These are phyloP conservation scores for Tolypocladium nubicola DNA, from an alignment of 2,329 filamentous ascomycete genomes.

Conservation along the genomic window DNA sequence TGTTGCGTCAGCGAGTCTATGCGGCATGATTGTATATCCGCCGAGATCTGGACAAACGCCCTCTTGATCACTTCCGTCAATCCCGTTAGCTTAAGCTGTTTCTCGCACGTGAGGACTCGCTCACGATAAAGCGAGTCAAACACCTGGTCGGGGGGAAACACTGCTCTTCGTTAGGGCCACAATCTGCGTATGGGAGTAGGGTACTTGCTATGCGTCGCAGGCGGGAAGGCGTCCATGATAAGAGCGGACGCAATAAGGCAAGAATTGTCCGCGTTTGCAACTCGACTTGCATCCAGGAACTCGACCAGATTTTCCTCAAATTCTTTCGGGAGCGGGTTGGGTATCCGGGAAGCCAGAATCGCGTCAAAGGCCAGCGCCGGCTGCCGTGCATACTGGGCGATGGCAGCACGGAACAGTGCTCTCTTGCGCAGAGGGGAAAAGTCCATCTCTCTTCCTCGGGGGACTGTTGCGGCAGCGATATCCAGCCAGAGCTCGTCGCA, in stretches of 20 bases:
- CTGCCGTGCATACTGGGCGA: neutral
- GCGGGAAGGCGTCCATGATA: neutral
- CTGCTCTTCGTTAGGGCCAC: neutral
- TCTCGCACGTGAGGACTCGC: neutral
- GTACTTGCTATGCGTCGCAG: neutral
- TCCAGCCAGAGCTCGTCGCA: neutral
- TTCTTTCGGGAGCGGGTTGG: neutral
- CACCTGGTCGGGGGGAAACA: neutral
- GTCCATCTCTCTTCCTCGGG: neutral
- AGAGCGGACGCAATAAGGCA: neutral
- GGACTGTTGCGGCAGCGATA: neutral
- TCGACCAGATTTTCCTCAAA: neutral
- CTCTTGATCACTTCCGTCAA: neutral
- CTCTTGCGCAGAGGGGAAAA: neutral
- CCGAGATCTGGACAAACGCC: neutral
- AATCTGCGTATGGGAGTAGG: neutral
- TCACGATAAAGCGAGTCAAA: conserved; percentile 1
- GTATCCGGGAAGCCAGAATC: neutral
- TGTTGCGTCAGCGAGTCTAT: neutral
- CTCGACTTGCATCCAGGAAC: neutral
- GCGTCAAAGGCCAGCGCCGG: neutral
- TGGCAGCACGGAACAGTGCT: neutral
- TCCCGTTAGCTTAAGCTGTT: neutral
- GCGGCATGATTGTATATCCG: neutral
- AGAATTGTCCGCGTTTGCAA: neutral